Conservation (phyloP, 495 filamentous ascomycete species). For the Podospora conica region DNA sequence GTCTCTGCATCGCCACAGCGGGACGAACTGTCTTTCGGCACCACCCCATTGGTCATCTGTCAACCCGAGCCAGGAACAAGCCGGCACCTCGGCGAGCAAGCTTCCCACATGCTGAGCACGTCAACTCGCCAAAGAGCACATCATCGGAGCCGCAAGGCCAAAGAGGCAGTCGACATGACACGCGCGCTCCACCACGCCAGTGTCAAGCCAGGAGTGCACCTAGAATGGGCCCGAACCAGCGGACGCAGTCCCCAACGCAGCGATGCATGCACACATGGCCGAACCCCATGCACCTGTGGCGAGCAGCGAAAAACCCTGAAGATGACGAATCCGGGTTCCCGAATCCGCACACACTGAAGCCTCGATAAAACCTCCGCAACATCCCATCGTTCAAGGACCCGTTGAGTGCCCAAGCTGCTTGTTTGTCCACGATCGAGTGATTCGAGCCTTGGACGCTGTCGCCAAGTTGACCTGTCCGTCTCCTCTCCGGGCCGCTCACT, state of each 20-base stretch:
- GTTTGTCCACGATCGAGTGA: neutral
- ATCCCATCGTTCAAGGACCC: neutral
- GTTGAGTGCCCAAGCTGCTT: neutral
- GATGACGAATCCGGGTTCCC: neutral
- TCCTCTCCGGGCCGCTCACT: neutral
- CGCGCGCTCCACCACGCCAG: neutral
- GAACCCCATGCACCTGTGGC: neutral
- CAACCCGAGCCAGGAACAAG: neutral
- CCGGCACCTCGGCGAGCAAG: too few species aligned
- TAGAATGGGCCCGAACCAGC: neutral
- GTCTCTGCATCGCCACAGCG: neutral
- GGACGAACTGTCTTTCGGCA: neutral
- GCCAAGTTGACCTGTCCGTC: neutral
- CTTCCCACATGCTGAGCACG: neutral
- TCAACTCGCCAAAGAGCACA: neutral
- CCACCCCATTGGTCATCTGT: neutral
- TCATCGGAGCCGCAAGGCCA: neutral
- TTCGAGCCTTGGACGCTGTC: neutral
- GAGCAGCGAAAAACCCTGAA: neutral
- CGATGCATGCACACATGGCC: neutral
- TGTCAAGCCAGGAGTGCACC: neutral
- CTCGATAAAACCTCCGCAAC: neutral
- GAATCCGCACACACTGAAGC: too few species aligned
- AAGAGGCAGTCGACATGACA: neutral
- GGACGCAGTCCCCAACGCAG: neutral